These are phyloP conservation scores for Penicillium pancosmium DNA, from an alignment of 495 filamentous ascomycete genomes.

Conservation along the genomic window DNA sequence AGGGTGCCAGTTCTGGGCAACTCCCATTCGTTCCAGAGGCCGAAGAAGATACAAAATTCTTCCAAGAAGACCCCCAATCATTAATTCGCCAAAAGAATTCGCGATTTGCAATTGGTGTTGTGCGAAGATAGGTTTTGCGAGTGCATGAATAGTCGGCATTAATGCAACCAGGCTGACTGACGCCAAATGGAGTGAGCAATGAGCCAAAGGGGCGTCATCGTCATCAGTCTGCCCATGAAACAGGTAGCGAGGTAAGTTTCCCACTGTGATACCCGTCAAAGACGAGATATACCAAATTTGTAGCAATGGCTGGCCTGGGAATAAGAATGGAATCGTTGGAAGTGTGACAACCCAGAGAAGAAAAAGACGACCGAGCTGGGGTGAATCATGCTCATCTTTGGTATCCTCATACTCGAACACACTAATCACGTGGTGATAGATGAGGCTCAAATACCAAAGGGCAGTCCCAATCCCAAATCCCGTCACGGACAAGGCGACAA, in stretches of 20 bases:
- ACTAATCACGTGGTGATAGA: background rate
- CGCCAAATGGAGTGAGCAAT: conserved; percentile 1
- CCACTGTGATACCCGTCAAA: conserved; percentile 10
- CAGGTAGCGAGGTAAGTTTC: conserved; percentile 7
- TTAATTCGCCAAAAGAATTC: conserved; percentile 7
- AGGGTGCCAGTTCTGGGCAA: conserved; percentile 2
- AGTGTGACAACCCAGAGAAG: conserved; percentile 8
- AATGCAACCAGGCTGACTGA: conserved; percentile 8
- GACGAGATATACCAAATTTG: background rate
- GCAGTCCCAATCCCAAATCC: conserved; percentile 10
- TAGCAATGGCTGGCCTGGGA: background rate
- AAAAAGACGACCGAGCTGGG: conserved; percentile 6
- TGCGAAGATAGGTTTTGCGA: conserved; percentile 1
- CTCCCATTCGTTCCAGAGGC: conserved; percentile 6
- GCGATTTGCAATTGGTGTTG: conserved; percentile 3
- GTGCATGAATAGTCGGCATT: conserved; percentile 9
- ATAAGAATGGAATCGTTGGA: conserved; percentile 1
- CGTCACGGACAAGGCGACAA: conserved; percentile 10
- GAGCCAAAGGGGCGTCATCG: background rate
- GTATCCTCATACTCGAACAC: background rate
- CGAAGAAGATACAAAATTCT: conserved; percentile 9
- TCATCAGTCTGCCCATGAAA: background rate
- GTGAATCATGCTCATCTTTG: background rate
- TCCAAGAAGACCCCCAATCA: conserved; percentile 2
- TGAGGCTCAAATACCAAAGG: background rate